Evolutionary conservation across 345 rosid genomes (phyloP).

Genomic region (Tarenaya hassleriana): DNA sequence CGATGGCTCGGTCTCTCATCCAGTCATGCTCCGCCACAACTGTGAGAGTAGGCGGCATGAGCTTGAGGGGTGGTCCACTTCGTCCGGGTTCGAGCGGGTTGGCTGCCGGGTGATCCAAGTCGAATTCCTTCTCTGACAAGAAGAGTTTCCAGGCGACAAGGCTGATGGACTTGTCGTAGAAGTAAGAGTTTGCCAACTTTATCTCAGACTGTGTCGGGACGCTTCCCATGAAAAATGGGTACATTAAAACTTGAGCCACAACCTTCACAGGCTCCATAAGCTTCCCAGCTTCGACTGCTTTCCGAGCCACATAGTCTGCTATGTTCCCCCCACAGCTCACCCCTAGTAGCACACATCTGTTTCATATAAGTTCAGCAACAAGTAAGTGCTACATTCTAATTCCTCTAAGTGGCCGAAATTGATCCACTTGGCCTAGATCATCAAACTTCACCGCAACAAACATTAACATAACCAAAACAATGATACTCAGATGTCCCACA

Average conservation of each 20-base stretch:
- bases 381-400: not conserved
- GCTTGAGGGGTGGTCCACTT: conserved; percentile 60
- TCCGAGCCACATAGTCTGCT: conserved; percentile 77
- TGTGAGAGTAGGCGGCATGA: conserved; percentile 90
- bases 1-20: conserved; percentile 96
- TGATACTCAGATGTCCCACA: not conserved
- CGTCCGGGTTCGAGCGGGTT: conserved; percentile 71
- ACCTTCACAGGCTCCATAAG: conserved; percentile 79
- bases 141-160: conserved; percentile 83
- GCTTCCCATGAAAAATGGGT: conserved; percentile 84
- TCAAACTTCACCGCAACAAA: not conserved
- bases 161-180: conserved; percentile 69
- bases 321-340: conserved; percentile 87
- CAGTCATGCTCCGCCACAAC: conserved; percentile 92
- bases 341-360: conserved; percentile 85
- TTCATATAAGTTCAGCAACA: conserved; percentile 6
- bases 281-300: conserved; percentile 76
- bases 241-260: conserved; percentile 88
- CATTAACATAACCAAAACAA: not conserved
- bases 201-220: conserved; percentile 69
- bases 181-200: conserved; percentile 74
- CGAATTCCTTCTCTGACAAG: conserved; percentile 60
- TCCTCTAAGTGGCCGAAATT: too few relatives aligned
- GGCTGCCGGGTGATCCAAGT: conserved; percentile 82
- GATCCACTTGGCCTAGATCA: too few relatives aligned